A percentile compares a stretch with the other conserved stretches of the same genome.
phyloP scores from a whole-genome alignment of 1,284 basidiomycete species.

The Ceratobasidium sp. region DNA sequence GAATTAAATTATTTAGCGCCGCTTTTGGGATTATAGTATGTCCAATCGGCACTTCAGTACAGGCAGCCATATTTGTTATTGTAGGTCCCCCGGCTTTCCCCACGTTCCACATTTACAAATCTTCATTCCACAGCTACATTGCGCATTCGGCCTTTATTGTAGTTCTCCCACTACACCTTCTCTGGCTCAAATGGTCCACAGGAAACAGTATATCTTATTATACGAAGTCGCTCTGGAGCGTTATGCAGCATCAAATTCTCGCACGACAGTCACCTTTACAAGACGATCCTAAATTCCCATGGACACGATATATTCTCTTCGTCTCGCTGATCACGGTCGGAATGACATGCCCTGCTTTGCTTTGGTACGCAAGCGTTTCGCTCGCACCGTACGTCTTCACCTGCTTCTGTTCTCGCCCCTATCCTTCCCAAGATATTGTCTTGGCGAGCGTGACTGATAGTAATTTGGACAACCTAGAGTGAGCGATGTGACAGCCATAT shows the following conservation, averaged over 20 bases:
- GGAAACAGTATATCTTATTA: constrained; percentile 64
- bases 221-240: constrained; percentile 64
- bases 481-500: constrained; percentile 84
- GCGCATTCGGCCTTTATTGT: constrained; percentile 77
- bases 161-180: constrained; percentile 78
- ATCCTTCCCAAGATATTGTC: constrained; percentile 46
- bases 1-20: constrained; percentile 67
- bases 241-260: constrained; percentile 69
- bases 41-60: constrained; percentile 78
- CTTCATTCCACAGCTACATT: constrained; percentile 67
- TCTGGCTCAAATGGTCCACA: constrained; percentile 68
- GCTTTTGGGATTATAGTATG: constrained; percentile 73
- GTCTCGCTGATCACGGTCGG: constrained; percentile 68
- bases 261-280: constrained; percentile 33
- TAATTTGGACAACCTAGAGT: constrained; percentile 61
- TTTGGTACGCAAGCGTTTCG: constrained; percentile 81
- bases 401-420: constrained; percentile 29
- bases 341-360: constrained; percentile 71
- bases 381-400: constrained; percentile 73
- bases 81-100: constrained; percentile 60
- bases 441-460: background rate
- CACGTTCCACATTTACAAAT: background rate
- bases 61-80: constrained; percentile 84
- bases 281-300: constrained; percentile 60
- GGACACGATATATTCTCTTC: constrained; percentile 61